Conservation (phyloP, 2,329 filamentous ascomycete genomes). For the Drechslerella stenobrocha region DNA sequence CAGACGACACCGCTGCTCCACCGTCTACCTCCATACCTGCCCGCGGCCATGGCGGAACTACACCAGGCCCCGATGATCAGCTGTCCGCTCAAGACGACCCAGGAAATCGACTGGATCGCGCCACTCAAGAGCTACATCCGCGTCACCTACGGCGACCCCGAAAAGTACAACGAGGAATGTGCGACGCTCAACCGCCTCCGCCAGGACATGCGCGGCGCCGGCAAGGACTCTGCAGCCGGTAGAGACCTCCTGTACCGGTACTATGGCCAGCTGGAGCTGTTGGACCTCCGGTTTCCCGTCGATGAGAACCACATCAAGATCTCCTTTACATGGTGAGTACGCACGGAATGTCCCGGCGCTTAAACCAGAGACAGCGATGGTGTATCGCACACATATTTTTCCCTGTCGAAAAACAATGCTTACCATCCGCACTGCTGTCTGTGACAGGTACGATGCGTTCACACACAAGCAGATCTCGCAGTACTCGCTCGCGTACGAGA, state of each 20-base stretch:
- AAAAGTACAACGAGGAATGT: constrained; percentile 94
- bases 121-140: constrained; percentile 93
- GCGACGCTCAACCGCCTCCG: constrained; percentile 87
- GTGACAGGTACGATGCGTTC: constrained; percentile 91
- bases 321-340: constrained; percentile 84
- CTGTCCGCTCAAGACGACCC: constrained; percentile 66
- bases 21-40: constrained; percentile 16
- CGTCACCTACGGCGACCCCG: constrained; percentile 90
- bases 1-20: constrained; percentile 30
- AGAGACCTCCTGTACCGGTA: constrained; percentile 93
- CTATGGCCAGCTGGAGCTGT: constrained; percentile 92
- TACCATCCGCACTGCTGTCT: constrained; percentile 36
- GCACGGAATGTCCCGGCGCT: constrained; percentile 7
- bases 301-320: constrained; percentile 99
- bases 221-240: constrained; percentile 92
- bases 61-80: constrained; percentile 49
- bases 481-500: constrained; percentile 95
- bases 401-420: constrained; percentile 48
- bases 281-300: constrained; percentile 92
- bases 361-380: too few relatives aligned
- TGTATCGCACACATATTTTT: not conserved
- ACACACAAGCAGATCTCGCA: constrained; percentile 97
- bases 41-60: constrained; percentile 42
- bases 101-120: constrained; percentile 96
- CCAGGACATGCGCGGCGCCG: constrained; percentile 97